These are phyloP conservation scores for Westerdykella ornata DNA, from an alignment of 2,329 filamentous ascomycete genomes.

Conservation along the genomic window DNA sequence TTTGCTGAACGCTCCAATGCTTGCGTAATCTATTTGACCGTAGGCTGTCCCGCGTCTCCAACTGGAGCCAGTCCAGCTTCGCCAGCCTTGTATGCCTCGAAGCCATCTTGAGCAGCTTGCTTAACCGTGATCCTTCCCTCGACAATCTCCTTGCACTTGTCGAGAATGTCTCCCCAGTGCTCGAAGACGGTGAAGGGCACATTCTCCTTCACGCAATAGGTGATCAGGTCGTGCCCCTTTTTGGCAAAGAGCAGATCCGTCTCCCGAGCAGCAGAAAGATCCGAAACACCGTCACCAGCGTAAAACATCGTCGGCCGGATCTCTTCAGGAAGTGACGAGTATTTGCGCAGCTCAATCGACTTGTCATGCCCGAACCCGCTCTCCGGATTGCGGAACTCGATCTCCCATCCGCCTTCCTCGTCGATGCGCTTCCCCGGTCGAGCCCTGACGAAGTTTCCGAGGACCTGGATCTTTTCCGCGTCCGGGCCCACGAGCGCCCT, in stretches of 20 bases:
- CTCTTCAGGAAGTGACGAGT: slow-evolving; percentile 61
- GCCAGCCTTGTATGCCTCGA: slow-evolving; percentile 43
- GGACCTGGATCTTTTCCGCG: slow-evolving; percentile 73
- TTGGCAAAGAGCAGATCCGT: slow-evolving; percentile 93
- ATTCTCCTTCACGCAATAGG: slow-evolving; percentile 75
- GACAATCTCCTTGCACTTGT: slow-evolving; percentile 67
- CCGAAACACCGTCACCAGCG: slow-evolving; percentile 88
- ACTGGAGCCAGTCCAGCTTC: slow-evolving; percentile 30
- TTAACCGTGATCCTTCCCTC: slow-evolving; percentile 64
- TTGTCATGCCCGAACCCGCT: slow-evolving; percentile 96
- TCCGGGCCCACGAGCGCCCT: slow-evolving; percentile 74
- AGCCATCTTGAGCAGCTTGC: slow-evolving; percentile 56
- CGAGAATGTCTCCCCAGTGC: slow-evolving; percentile 73
- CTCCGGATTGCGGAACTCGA: slow-evolving; percentile 75
- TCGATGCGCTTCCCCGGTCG: slow-evolving; percentile 71
- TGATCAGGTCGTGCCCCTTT: slow-evolving; percentile 79
- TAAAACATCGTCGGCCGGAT: slow-evolving; percentile 83
- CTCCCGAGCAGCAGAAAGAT: slow-evolving; percentile 85
- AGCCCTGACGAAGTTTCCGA: slow-evolving; percentile 73
- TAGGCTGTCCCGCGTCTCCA: background rate
- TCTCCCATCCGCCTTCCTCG: slow-evolving; percentile 76
- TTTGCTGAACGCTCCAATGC: background rate
- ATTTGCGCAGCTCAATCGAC: slow-evolving; percentile 81
- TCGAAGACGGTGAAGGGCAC: slow-evolving; percentile 85
- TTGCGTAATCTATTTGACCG: background rate